Conservation (phyloP, 2,329 filamentous ascomycete species). For the Colletotrichum neosansevieriae region DNA sequence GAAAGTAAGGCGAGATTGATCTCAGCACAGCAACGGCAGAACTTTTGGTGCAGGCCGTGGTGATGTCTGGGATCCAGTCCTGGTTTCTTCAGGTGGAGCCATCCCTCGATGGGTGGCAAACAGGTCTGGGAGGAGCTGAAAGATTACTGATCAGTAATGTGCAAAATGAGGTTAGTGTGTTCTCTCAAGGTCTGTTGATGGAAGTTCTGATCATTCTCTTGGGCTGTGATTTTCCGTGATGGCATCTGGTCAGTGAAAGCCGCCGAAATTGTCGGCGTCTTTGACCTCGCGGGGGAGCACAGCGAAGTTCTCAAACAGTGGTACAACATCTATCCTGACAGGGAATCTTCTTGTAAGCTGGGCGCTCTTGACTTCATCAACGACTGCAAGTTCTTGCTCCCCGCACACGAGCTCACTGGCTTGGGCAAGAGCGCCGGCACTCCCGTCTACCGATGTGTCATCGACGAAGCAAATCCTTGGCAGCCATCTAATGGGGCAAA, state of each 20-base stretch:
- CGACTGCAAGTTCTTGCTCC: slow-evolving; percentile 49
- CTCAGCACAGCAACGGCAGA: slow-evolving; percentile 46
- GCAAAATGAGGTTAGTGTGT: slow-evolving; percentile 53
- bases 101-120: slow-evolving; percentile 52
- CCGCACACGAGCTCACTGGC: slow-evolving; percentile 41
- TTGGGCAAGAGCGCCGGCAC: slow-evolving; percentile 42
- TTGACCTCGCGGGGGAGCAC: slow-evolving; percentile 46
- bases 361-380: slow-evolving; percentile 55
- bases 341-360: slow-evolving; percentile 53
- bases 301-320: slow-evolving; percentile 50
- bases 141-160: slow-evolving; percentile 57
- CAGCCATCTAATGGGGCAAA: slow-evolving; percentile 59
- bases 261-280: slow-evolving; percentile 49
- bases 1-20: slow-evolving; percentile 13
- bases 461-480: slow-evolving; percentile 61
- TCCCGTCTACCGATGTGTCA: slow-evolving; percentile 52
- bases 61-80: slow-evolving; percentile 52
- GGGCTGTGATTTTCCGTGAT: slow-evolving; percentile 59
- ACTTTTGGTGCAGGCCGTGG: slow-evolving; percentile 50
- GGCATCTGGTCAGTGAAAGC: slow-evolving; percentile 53
- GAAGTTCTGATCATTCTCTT: not conserved
- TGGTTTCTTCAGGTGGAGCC: slow-evolving; percentile 56
- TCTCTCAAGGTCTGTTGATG: not conserved
- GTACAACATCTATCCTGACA: slow-evolving; percentile 55
- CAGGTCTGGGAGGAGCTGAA: slow-evolving; percentile 46